phyloP scores from a whole-genome alignment of 2,329 filamentous ascomycete genomes.

The Claviceps sp. region DNA sequence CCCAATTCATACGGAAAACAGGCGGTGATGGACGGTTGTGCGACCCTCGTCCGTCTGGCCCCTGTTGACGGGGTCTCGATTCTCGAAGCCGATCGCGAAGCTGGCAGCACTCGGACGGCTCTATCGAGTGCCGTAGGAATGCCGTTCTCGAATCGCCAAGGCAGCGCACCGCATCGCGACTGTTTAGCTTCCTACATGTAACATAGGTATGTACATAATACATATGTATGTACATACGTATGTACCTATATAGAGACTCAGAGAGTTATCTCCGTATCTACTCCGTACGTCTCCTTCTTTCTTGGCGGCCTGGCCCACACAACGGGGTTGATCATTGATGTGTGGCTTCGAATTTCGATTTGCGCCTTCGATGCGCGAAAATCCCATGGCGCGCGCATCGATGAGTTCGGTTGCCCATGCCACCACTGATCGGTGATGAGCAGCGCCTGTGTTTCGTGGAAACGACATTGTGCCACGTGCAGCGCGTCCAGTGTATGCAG shows the following conservation, averaged over 20 bases:
- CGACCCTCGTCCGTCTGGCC: background rate
- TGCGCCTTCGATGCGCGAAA: background rate
- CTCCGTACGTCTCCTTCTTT: background rate
- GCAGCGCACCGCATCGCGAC: background rate
- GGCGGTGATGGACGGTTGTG: too few relatives aligned
- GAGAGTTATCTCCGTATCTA: too few relatives aligned
- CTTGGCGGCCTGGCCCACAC: background rate
- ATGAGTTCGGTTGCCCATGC: background rate
- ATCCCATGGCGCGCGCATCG: background rate
- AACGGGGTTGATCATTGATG: background rate
- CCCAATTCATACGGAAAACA: too few relatives aligned
- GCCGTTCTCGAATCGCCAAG: slow-evolving; percentile 6
- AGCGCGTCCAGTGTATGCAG: background rate
- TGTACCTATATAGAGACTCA: too few relatives aligned
- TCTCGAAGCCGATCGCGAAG: slow-evolving; percentile 6
- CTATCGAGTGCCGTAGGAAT: background rate
- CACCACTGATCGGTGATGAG: too few relatives aligned
- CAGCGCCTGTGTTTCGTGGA: background rate
- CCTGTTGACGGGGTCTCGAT: background rate
- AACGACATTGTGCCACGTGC: slow-evolving; percentile 1
- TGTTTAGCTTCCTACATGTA: too few relatives aligned
- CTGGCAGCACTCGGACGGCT: too few relatives aligned
- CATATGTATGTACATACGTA: too few relatives aligned
- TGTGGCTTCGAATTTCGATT: background rate
- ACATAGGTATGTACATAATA: too few relatives aligned